Evolutionary conservation across 495 filamentous ascomycete genomes (phyloP), one percentile per base, ranked within the genome.

Genomic region (Coniosporium apollinis): DNA sequence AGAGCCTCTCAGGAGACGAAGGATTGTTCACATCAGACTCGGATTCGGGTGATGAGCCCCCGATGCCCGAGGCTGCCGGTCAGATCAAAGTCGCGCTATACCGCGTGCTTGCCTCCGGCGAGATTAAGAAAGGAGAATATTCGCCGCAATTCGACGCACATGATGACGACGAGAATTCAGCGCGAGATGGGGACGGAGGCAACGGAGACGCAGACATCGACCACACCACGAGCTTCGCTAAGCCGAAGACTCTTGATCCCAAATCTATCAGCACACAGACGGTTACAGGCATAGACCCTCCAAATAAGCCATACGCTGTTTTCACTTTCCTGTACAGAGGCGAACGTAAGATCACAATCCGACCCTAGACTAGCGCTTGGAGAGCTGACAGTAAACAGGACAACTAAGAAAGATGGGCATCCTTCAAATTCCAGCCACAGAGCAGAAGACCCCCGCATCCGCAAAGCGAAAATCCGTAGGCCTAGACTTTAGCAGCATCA

Each of bases 71-170:
- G 61, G 83, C 89, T 8, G 79, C 89, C 2, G 89, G 89, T 11
- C 89, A 99, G 60, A 99, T 99, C 60, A 94, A 96, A 57, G 82
- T 99, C 18, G 86, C 91, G 22, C 69, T 99, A 54, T 96, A 94
- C 56, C 74, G 89, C 9, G 89, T 99, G 2, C 62, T 96, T 35
- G 91, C 91, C 5, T 93, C 86, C 3, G 89, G 89, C 7, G 91
- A 96, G 51, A 89, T 99, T 48, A 92, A 93, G 57, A 77, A 82
- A 44, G 89, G 89, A 13, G 89, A 96, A 51, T 99, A 96, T 54
- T 93, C 85, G 8, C 89, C 89, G 11, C 91, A 96, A 51, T 99
- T 96, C 38, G 87, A 94, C 55, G 91, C 86, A 5, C 81, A 94
- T 46, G 87, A 94, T 40, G 85, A 93, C 37, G 85, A 92, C 45